Conservation (phyloP, 2,329 filamentous ascomycete species). For the Arthrinium puccinioides region DNA sequence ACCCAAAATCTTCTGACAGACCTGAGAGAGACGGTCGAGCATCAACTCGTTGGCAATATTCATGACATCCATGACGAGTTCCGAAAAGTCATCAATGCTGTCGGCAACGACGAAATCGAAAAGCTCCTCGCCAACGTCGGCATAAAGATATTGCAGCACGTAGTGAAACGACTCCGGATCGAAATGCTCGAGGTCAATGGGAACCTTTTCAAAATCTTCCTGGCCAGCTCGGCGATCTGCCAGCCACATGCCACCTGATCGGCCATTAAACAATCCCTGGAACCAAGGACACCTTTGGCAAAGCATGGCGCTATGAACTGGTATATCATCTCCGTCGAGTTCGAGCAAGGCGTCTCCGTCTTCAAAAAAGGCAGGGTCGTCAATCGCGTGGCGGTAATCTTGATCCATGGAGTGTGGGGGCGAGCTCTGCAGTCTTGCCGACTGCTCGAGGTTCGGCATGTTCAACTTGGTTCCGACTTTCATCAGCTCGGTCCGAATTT, state of each 20-base stretch:
- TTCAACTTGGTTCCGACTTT: conserved; percentile 67
- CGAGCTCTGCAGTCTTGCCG: conserved; percentile 66
- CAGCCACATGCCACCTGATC: conserved; percentile 80
- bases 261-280: conserved; percentile 79
- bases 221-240: conserved; percentile 52
- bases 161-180: conserved; percentile 65
- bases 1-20: conserved; percentile 80
- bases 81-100: conserved; percentile 76
- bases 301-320: conserved; percentile 70
- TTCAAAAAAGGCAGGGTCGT: conserved; percentile 64
- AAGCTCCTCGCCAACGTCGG: conserved; percentile 70
- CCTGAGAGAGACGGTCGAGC: conserved; percentile 82
- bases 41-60: conserved; percentile 88
- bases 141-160: conserved; percentile 76
- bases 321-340: conserved; percentile 64
- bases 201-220: conserved; percentile 26
- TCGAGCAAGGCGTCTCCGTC: conserved; percentile 76
- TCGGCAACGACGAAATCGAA: conserved; percentile 69
- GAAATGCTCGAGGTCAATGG: conserved; percentile 78
- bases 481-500: conserved; percentile 81
- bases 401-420: conserved; percentile 56
- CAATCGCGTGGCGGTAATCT: conserved; percentile 65
- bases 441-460: conserved; percentile 65
- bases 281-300: conserved; percentile 91
- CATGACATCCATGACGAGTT: conserved; percentile 87